A percentile compares a stretch with the other conserved stretches of the same genome.
Evolutionary conservation across 1,139 yeast genomes (phyloP).

Genomic region (Taiozyma onychis): DNA sequence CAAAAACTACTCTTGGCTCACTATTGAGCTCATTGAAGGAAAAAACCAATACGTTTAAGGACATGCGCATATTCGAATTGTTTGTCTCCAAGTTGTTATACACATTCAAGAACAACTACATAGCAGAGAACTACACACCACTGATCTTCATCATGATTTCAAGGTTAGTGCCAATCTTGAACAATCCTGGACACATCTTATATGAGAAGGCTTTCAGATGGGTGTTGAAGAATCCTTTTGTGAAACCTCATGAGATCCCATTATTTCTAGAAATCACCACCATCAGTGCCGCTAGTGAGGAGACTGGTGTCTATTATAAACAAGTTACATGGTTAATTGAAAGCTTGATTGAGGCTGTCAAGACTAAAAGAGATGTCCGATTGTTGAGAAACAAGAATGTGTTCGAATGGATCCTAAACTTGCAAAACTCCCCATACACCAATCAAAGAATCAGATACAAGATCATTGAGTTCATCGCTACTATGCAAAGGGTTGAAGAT

Average conservation of each 20-base stretch:
- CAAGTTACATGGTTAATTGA: conserved; percentile 66
- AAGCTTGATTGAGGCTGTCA: conserved; percentile 40
- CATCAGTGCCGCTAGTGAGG: conserved; percentile 30
- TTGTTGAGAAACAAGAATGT: conserved; percentile 47
- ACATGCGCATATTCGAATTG: conserved; percentile 50
- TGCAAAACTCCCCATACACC: conserved; percentile 45
- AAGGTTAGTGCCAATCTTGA: conserved; percentile 48
- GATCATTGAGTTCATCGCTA: conserved; percentile 40
- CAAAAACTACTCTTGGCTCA: conserved; percentile 38
- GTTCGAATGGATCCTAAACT: conserved; percentile 62
- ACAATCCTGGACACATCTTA: conserved; percentile 65
- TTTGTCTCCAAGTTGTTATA: conserved; percentile 55
- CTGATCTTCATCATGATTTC: conserved; percentile 44
- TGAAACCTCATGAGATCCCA: conserved; percentile 60
- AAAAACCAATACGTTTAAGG: conserved; percentile 42
- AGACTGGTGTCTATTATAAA: conserved; percentile 49
- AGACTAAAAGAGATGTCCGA: conserved; percentile 44
- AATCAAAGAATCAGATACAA: conserved; percentile 34
- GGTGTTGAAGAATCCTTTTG: conserved; percentile 40
- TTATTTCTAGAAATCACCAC: conserved; percentile 45
- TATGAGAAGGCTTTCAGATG: conserved; percentile 65
- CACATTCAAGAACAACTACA: conserved; percentile 31
- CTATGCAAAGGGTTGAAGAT: conserved; percentile 47
- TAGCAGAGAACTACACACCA: conserved; percentile 29
- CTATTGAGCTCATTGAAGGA: conserved; percentile 32